These are phyloP conservation scores for Stephania cephalantha DNA, from an alignment of 164 flowering plant species.

Conservation along the genomic window DNA sequence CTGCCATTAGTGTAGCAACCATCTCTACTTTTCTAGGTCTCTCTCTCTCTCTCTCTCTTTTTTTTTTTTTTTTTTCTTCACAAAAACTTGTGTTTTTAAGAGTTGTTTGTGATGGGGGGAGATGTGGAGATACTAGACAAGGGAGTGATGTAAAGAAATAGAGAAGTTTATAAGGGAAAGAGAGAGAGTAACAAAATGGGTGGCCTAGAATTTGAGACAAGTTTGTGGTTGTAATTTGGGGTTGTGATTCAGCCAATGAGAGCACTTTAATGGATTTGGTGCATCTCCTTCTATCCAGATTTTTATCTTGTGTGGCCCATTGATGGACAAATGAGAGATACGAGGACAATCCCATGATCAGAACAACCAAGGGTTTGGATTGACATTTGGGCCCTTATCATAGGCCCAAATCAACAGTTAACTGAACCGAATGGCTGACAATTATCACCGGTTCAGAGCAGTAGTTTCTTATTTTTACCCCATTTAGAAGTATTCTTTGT, in stretches of 20 bases:
- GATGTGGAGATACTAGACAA: not conserved
- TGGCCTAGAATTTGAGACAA: constrained; percentile 29
- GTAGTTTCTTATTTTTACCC: too few relatives aligned
- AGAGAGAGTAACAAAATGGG: constrained; percentile 15
- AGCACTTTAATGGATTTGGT: constrained; percentile 40
- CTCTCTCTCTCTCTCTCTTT: too few relatives aligned
- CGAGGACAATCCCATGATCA: too few relatives aligned
- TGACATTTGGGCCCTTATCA: too few relatives aligned
- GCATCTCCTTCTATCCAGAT: constrained; percentile 58
- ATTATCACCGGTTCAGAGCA: too few relatives aligned
- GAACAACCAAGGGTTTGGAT: too few relatives aligned
- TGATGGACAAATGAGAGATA: too few relatives aligned
- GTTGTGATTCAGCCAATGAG: constrained; percentile 44
- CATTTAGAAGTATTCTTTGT: too few relatives aligned
- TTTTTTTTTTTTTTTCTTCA: too few relatives aligned
- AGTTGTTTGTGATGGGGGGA: not conserved
- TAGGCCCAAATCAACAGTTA: too few relatives aligned
- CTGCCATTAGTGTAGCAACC: constrained; percentile 51
- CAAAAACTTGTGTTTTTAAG: not conserved
- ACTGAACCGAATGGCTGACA: too few relatives aligned
- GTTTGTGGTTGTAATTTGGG: constrained; percentile 25
- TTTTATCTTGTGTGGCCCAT: constrained; percentile 12
- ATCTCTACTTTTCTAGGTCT: not conserved
- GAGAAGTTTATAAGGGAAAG: constrained; percentile 5
- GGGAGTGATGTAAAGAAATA: not conserved